These are phyloP conservation scores for Leishmania arabica DNA, from an alignment of 208 protist genomes.

Conservation along the genomic window DNA sequence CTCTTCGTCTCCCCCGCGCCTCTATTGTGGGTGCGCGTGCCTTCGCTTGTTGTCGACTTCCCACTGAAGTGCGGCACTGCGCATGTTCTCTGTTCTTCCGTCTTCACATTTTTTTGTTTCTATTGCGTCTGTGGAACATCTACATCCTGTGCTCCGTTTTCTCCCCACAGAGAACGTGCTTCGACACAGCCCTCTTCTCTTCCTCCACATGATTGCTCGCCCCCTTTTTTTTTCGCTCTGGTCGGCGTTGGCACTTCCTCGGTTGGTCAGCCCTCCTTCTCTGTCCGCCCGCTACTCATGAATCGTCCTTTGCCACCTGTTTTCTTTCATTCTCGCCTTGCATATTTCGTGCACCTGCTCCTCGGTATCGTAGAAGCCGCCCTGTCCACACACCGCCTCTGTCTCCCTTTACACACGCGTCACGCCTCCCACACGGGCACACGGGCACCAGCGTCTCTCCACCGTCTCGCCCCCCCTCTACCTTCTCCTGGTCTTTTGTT, in stretches of 20 bases:
- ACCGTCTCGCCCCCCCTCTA: not conserved
- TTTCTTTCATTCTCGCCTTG: not conserved
- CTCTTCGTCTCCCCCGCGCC: not conserved
- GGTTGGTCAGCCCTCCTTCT: not conserved
- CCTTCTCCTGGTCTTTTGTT: not conserved
- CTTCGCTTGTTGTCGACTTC: not conserved
- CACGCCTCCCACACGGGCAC: not conserved
- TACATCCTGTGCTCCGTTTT: not conserved
- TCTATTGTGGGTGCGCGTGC: not conserved
- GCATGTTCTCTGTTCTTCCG: constrained; percentile 1
- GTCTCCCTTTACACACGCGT: not conserved
- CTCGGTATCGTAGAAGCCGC: not conserved
- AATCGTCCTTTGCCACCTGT: not conserved
- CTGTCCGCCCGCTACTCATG: not conserved
- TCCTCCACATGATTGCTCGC: not conserved
- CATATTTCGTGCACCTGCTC: not conserved
- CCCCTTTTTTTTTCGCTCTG: constrained; percentile 9
- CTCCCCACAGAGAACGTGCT: not conserved
- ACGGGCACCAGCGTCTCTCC: not conserved
- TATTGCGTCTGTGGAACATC: not conserved
- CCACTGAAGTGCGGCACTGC: not conserved
- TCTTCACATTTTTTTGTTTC: not conserved
- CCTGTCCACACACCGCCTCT: not conserved
- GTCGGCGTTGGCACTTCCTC: not conserved
- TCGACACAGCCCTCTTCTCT: not conserved